Percentiles rank a stretch among this genome's conserved stretches.
phyloP scores from a whole-genome alignment of 345 rosid genomes.

The Corchorus capsularis region DNA sequence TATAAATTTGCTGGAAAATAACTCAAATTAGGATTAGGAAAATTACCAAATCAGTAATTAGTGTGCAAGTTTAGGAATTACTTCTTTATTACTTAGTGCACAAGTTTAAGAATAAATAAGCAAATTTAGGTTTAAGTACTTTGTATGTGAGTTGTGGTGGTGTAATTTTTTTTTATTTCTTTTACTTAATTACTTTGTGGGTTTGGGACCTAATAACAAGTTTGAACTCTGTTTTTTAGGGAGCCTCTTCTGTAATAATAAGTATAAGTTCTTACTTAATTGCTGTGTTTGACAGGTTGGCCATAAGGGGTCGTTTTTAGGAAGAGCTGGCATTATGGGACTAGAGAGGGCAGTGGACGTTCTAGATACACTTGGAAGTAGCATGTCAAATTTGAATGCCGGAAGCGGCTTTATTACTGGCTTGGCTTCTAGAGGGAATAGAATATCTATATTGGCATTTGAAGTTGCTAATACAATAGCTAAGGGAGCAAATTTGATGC shows the following conservation, averaged over 20 bases:
- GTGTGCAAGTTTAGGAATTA: too few relatives aligned
- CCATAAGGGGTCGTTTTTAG: conserved; percentile 60
- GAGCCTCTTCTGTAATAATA: too few relatives aligned
- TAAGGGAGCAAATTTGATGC: conserved; percentile 71
- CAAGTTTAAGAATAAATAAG: too few relatives aligned
- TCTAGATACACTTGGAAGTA: conserved; percentile 76
- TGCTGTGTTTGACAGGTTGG: conserved; percentile 32
- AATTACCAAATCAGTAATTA: too few relatives aligned
- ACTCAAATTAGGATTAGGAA: too few relatives aligned
- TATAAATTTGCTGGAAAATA: too few relatives aligned
- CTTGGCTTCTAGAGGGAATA: conserved; percentile 51
- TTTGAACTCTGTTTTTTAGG: neutral
- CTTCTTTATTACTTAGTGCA: too few relatives aligned
- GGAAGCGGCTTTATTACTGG: conserved; percentile 57
- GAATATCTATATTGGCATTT: conserved; percentile 66
- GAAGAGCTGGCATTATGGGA: conserved; percentile 60
- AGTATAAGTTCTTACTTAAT: neutral
- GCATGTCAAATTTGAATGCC: conserved; percentile 70
- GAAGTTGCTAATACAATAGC: conserved; percentile 94
- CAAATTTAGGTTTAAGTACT: too few relatives aligned
- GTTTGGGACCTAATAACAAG: too few relatives aligned
- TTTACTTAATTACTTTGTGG: too few relatives aligned
- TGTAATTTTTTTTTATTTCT: too few relatives aligned
- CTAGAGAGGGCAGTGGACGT: conserved; percentile 74
- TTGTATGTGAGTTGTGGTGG: too few relatives aligned